A percentile compares a stretch with the other conserved stretches of the same genome.
Evolutionary conservation across 176 grass and related monocot species (phyloP).

Genomic region (Triticum turgidum): DNA sequence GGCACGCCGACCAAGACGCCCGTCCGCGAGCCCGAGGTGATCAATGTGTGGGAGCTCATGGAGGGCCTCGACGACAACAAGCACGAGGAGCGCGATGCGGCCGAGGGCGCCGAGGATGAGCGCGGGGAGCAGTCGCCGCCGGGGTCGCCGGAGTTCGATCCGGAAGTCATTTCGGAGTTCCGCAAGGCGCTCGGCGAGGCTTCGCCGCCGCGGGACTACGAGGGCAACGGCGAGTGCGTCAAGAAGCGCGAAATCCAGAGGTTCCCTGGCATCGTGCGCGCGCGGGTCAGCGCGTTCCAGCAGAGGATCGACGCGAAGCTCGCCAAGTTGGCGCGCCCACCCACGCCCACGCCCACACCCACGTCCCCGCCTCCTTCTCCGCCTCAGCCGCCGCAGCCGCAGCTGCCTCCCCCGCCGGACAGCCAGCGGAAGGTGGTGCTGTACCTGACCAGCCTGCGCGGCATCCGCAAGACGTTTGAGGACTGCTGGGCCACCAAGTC

Average conservation of each 20-base stretch:
- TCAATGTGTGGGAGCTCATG: slow-evolving; percentile 99
- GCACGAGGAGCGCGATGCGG: slow-evolving; percentile 26
- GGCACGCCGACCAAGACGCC: slow-evolving; percentile 63
- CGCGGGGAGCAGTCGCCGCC: slow-evolving; percentile 7
- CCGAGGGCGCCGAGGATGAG: neutral
- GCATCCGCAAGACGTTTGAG: slow-evolving; percentile 86
- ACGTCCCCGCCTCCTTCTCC: neutral
- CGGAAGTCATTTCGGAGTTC: slow-evolving; percentile 56
- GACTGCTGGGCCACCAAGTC: slow-evolving; percentile 69
- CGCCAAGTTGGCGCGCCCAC: slow-evolving; percentile 28
- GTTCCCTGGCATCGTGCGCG: slow-evolving; percentile 67
- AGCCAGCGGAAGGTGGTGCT: slow-evolving; percentile 57
- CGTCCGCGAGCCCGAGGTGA: slow-evolving; percentile 65
- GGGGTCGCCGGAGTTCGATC: slow-evolving; percentile 52
- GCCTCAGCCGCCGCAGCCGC: neutral
- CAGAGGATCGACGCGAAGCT: slow-evolving; percentile 72
- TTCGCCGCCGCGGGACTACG: neutral
- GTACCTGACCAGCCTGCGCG: slow-evolving; percentile 88
- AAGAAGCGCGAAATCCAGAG: slow-evolving; percentile 59
- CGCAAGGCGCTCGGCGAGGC: slow-evolving; percentile 44
- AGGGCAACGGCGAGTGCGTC: neutral
- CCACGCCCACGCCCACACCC: neutral
- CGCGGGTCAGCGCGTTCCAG: slow-evolving; percentile 71
- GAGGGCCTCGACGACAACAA: slow-evolving; percentile 77
- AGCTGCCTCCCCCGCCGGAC: slow-evolving; percentile 24